A percentile compares a stretch with the other conserved stretches of the same genome.
Evolutionary conservation across 257 asterid genomes (phyloP).

Genomic region (Capsicum baccatum): DNA sequence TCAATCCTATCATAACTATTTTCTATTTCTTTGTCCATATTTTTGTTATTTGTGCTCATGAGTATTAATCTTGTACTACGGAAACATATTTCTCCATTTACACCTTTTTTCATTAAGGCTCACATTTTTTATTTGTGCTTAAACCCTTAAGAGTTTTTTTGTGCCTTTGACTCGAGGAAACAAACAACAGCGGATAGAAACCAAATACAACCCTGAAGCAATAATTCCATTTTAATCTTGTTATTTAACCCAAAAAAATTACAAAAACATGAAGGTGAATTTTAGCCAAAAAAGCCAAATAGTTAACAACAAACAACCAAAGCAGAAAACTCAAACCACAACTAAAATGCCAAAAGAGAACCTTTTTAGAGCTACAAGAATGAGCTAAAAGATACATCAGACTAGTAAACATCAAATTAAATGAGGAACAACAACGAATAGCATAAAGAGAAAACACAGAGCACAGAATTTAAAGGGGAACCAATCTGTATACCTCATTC

Average conservation of each 20-base stretch:
- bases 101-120: too few species aligned
- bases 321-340: neutral
- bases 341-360: neutral
- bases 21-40: too few species aligned
- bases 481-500: neutral
- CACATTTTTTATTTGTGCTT: too few species aligned
- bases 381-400: neutral
- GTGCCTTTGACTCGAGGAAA: too few species aligned
- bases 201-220: neutral
- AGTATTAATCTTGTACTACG: too few species aligned
- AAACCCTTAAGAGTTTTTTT: too few species aligned
- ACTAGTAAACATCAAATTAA: neutral
- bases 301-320: neutral
- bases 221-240: too few species aligned
- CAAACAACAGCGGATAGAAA: neutral
- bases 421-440: constrained; percentile 14
- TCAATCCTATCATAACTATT: too few species aligned
- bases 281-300: neutral
- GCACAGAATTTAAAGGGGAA: neutral
- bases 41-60: too few species aligned
- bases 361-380: neutral
- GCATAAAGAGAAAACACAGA: neutral
- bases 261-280: neutral
- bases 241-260: neutral
- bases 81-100: too few species aligned